phyloP scores from a whole-genome alignment of 2,329 filamentous ascomycete genomes.

The Scortechinia acanthostroma region DNA sequence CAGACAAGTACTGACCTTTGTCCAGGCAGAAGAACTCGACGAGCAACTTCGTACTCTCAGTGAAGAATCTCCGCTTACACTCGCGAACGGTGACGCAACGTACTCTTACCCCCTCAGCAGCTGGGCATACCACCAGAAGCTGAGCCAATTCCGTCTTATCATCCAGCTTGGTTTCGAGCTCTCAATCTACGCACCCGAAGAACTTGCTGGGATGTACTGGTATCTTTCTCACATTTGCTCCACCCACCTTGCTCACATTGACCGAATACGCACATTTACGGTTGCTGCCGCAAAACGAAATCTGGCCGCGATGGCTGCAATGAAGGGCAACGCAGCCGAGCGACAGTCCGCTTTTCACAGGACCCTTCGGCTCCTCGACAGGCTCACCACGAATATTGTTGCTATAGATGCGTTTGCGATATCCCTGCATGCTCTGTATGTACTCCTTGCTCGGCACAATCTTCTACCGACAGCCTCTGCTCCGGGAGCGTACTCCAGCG shows the following conservation, averaged over 20 bases:
- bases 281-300: constrained; percentile 10
- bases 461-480: constrained; percentile 29
- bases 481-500: constrained; percentile 43
- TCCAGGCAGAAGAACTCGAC: constrained; percentile 58
- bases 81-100: constrained; percentile 42
- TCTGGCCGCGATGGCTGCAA: constrained; percentile 5
- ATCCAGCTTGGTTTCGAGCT: constrained; percentile 92
- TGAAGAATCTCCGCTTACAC: constrained; percentile 50
- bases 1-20: constrained; percentile 14
- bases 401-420: constrained; percentile 1
- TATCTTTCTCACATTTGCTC: constrained; percentile 71
- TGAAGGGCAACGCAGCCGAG: neutral
- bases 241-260: constrained; percentile 61
- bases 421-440: constrained; percentile 8
- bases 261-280: constrained; percentile 66
- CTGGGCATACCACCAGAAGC: constrained; percentile 85
- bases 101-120: constrained; percentile 72
- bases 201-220: constrained; percentile 85
- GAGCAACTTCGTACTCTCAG: constrained; percentile 51
- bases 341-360: constrained; percentile 12
- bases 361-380: constrained; percentile 12
- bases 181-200: constrained; percentile 78
- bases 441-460: constrained; percentile 36
- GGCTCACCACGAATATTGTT: neutral
- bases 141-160: constrained; percentile 80